Base-by-base conservation (phyloP, 331 rosid genomes). In the Quercus phellos region DNA sequence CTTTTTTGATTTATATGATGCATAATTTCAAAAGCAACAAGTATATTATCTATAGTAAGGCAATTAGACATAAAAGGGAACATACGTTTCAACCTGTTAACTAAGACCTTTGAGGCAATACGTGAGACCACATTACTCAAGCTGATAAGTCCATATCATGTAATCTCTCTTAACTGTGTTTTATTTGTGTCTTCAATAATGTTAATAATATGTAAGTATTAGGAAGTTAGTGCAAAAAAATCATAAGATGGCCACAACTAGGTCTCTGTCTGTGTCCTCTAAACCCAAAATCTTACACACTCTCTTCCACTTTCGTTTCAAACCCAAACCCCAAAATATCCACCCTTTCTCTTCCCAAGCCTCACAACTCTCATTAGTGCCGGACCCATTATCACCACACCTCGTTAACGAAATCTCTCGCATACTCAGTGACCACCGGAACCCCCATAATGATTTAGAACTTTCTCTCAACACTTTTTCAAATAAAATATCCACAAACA, bases 371-470 rank as follows among this genome's bases (percentile, higher is more conserved):
- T 50, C 83, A 7, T 10, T 46, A 2, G 46, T 38, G 46, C 16
- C 51, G 16, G 55, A 46, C 12, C 74, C 83, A 64, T 83, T 79
- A 16, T 76, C 82, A 72, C 81, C 89, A 2, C 83, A 83, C 56
- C 85, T 89, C 60, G 97, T 94, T 34, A 94, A 85, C 77, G 94
- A 92, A 34, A 79, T 94, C 55, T 90, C 98, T 70, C 97, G 97
- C 68, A 76, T 89, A 11, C 93, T 94, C 29, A 89, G 97, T 76
- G 95, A 94, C 79, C 96, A 88, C 76, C 86, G 97, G 10, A 66
- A 81, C 80, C 97, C 97, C 58, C 92, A 81, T 78, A 92, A 90
- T 78, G 97, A 92, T 78, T 72, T 94, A 51, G 92, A 94, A 46
- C 87, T 68, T 64, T 86, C 92, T 43, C 95, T 94, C 77, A 66